Base-by-base conservation (phyloP, 2,329 filamentous ascomycete genomes). In the Neoarthrinium moseri region DNA sequence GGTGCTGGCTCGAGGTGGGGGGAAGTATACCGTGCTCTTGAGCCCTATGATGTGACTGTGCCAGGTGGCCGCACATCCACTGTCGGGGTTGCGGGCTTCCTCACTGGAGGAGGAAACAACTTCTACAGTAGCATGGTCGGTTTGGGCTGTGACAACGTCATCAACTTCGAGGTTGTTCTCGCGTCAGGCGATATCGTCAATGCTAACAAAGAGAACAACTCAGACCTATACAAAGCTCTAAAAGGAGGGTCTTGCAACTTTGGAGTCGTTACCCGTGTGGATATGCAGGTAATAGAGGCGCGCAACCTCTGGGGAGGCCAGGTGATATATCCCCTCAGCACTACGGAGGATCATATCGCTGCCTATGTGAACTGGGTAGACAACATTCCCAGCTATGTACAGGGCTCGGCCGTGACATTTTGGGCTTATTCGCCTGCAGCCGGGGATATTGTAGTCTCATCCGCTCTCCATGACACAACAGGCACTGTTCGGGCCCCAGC, bases 201-300 rank as follows among this genome's bases (percentile, higher is more conserved):
- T 13, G 72, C 67, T 12, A 70, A 64, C 30, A 56, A 53, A 1
- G 48, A 54, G 0, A 46, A 58, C 3, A 63, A 73, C 48, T 11
- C 54, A 0, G 70, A 75, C 46, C 63, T 76, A 2, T 73, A 60
- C 53, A 63, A 61, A 43, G 72, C 71, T 1, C 58, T 75, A 4
- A 68, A 69, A 43, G 73, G 72, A 12, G 73, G 73, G 29, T 61
- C 62, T 17, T 68, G 63, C 50, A 76, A 74, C 53, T 73, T 72
- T 37, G 71, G 69, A 41, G 57, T 66, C 46, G 57, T 63, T 7
- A 62, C 68, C 4, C 50, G 51, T 12, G 54, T 65, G 43, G 61
- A 64, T 27, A 41, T 54, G 46, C 34, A 51, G 30, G 51, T 45
- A 15, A 45, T 56, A 17, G 43, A 48, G 13, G 29, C 47, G 6